Evolutionary conservation across 495 filamentous ascomycete species (phyloP).

Genomic region (Neurospora sp.): DNA sequence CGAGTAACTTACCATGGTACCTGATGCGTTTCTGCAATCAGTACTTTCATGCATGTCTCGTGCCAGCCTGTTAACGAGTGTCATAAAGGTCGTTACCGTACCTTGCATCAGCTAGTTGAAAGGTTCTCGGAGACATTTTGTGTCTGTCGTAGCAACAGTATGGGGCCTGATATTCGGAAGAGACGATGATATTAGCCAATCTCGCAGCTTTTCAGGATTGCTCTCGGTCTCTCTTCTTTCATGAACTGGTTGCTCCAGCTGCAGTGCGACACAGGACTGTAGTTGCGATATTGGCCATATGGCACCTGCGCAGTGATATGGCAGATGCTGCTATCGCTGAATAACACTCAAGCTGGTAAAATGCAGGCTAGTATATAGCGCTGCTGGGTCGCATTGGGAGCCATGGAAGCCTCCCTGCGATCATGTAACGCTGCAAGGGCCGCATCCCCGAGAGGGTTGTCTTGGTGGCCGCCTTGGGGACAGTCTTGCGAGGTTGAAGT

Average conservation of each 20-base stretch:
- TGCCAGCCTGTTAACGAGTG: neutral
- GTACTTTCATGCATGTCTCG: neutral
- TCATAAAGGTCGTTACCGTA: neutral
- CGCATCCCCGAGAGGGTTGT: neutral
- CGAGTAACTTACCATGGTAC: neutral
- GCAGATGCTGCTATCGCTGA: slow-evolving; percentile 12
- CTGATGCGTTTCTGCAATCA: neutral
- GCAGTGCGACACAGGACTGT: slow-evolving; percentile 16
- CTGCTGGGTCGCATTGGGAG: slow-evolving; percentile 10
- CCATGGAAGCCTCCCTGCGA: slow-evolving; percentile 13
- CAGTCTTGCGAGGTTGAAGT: slow-evolving; percentile 3
- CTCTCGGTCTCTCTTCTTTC: slow-evolving; percentile 12
- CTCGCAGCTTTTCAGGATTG: neutral
- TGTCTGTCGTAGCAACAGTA: neutral
- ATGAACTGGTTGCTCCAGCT: slow-evolving; percentile 8
- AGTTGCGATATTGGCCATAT: slow-evolving; percentile 22
- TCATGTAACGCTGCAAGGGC: slow-evolving; percentile 23
- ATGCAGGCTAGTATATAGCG: slow-evolving; percentile 19
- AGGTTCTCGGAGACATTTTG: neutral
- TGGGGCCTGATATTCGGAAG: neutral
- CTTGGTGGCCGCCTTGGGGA: neutral
- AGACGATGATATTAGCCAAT: slow-evolving; percentile 10
- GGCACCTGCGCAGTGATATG: slow-evolving; percentile 6
- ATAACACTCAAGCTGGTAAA: slow-evolving; percentile 28
- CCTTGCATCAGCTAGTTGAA: neutral